These are phyloP conservation scores for Stemphylium lycopersici DNA, from an alignment of 2,329 filamentous ascomycete genomes.

Conservation along the genomic window DNA sequence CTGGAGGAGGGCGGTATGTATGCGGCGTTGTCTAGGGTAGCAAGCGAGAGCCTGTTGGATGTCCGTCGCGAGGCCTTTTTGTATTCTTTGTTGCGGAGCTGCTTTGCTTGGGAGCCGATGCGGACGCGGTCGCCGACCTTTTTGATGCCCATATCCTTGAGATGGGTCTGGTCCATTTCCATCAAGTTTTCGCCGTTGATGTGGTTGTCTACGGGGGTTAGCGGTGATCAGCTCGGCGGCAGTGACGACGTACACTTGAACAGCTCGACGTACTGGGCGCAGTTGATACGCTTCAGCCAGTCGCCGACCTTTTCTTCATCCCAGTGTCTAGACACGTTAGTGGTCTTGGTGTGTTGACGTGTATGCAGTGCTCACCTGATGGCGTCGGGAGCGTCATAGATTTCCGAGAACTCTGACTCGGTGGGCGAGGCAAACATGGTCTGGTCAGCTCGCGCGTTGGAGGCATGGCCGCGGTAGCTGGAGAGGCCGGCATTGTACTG, in stretches of 20 bases:
- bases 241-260: conserved; percentile 66
- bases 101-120: conserved; percentile 63
- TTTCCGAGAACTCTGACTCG: conserved; percentile 89
- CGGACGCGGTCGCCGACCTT: conserved; percentile 96
- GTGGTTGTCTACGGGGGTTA: conserved; percentile 70
- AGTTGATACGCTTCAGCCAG: conserved; percentile 90
- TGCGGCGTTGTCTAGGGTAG: conserved; percentile 72
- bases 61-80: conserved; percentile 67
- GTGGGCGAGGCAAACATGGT: conserved; percentile 77
- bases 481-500: conserved; percentile 45
- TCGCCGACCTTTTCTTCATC: conserved; percentile 90
- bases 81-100: conserved; percentile 57
- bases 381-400: conserved; percentile 71
- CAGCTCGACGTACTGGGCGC: conserved; percentile 88
- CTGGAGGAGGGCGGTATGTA: conserved; percentile 68
- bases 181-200: conserved; percentile 97
- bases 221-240: neutral
- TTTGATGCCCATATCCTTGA: conserved; percentile 98
- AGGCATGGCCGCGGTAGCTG: conserved; percentile 45
- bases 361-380: conserved; percentile 44
- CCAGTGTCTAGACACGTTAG: conserved; percentile 64
- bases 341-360: neutral
- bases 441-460: conserved; percentile 52
- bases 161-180: conserved; percentile 93
- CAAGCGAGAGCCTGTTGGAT: conserved; percentile 82